These are phyloP conservation scores for Xylaria flabelliformis DNA, from an alignment of 495 filamentous ascomycete genomes.

Conservation along the genomic window DNA sequence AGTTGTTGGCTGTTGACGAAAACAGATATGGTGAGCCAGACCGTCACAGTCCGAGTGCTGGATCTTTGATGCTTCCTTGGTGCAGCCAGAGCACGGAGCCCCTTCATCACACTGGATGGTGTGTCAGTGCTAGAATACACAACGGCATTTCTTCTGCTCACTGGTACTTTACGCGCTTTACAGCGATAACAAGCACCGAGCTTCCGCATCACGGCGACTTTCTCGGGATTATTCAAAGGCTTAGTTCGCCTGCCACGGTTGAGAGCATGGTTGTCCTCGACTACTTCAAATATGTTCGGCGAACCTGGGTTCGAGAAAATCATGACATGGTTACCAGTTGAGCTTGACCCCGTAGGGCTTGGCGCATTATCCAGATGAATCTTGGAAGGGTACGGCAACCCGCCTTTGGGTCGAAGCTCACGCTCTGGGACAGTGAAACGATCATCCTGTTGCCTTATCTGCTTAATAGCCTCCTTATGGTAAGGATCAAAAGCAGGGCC, in stretches of 20 bases:
- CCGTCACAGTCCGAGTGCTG: conserved; percentile 35
- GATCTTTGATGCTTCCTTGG: conserved; percentile 35
- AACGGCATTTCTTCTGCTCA: conserved; percentile 29
- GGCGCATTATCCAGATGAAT: conserved; percentile 41
- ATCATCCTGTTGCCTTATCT: conserved; percentile 44
- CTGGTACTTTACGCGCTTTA: conserved; percentile 41
- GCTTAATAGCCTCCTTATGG: conserved; percentile 41
- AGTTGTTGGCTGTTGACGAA: conserved; percentile 33
- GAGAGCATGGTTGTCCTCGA: conserved; percentile 30
- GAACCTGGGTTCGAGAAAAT: conserved; percentile 25
- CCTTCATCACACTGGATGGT: conserved; percentile 40
- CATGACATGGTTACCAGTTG: conserved; percentile 26
- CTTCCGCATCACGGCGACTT: conserved; percentile 43
- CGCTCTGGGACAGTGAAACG: conserved; percentile 41
- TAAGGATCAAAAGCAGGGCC: conserved; percentile 40
- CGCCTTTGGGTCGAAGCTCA: conserved; percentile 43
- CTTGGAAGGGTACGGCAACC: conserved; percentile 40
- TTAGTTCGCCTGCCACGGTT: conserved; percentile 40
- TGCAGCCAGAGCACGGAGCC: conserved; percentile 40
- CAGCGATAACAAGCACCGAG: conserved; percentile 43
- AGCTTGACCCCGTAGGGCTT: conserved; percentile 31
- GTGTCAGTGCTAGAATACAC: conserved; percentile 25
- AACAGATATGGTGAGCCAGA: conserved; percentile 39
- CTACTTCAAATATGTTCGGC: conserved; percentile 22
- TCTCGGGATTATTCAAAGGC: conserved; percentile 41